Evolutionary conservation across 345 rosid species (phyloP).

Genomic region (Laguncularia racemosa): DNA sequence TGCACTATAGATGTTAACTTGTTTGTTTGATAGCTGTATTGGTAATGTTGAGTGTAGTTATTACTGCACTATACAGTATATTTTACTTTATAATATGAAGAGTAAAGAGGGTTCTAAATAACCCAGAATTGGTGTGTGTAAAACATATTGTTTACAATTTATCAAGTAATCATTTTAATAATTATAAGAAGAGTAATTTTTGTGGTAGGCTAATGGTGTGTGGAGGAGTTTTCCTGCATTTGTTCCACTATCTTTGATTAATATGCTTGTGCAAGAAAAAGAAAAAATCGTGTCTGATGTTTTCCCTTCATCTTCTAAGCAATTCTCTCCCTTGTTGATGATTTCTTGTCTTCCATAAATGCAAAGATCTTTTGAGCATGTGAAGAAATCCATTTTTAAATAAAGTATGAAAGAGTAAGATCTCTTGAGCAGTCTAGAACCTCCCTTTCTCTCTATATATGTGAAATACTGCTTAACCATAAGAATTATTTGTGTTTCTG

Average conservation of each 20-base stretch:
- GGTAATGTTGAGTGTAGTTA: no score
- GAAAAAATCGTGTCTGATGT: no score
- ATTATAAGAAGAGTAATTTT: not conserved
- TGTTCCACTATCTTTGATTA: no score
- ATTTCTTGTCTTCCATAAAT: no score
- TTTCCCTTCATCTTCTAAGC: no score
- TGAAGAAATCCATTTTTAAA: not conserved
- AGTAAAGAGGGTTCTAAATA: not conserved
- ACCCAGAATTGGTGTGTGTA: not conserved
- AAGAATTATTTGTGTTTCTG: conserved; percentile 12
- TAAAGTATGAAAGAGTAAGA: not conserved
- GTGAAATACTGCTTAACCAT: conserved; percentile 5
- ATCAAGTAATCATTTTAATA: not conserved
- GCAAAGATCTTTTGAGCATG: no score
- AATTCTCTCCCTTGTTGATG: no score
- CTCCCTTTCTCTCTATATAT: not conserved
- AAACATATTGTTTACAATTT: not conserved
- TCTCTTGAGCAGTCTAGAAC: not conserved
- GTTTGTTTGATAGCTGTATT: not conserved
- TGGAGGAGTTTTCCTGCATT: no score
- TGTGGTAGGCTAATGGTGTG: no score
- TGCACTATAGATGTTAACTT: not conserved
- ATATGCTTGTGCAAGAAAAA: no score
- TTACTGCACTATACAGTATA: no score
- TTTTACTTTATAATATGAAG: no score